Base-by-base conservation (phyloP, 164 flowering plant genomes). In the Cinnamomum chago region DNA sequence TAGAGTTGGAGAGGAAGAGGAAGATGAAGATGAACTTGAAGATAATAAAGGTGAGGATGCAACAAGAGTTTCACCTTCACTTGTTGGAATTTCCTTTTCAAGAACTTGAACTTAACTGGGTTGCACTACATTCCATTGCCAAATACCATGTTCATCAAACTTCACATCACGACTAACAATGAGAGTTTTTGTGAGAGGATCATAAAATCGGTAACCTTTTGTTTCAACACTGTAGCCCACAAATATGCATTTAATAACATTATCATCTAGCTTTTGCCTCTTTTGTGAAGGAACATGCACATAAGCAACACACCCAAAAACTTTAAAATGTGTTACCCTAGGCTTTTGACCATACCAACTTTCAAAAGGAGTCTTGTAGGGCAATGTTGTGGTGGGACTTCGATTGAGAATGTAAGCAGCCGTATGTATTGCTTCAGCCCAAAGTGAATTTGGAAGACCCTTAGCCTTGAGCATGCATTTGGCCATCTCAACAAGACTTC, bases 211-310 rank as follows among this genome's bases (percentile, higher is more conserved):
- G n/a, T 62, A 62, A 23, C 24, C 65, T 20, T 62, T 62, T 4
- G 65, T 20, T 62, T 62, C 24, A 62, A 62, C 28, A 62, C 24
- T 62, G 18, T 22, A 62, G 24, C 24, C 65, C 65, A 62, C 65
- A 62, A 62, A 62, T 62, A 62, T 62, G 65, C 65, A 20, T 62
- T 62, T 62, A 22, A 62, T 9, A 62, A 22, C n/a, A 62, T 62
- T 23, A 22, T 62, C 24, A 62, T 62, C 65, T 62, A 62, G 10
- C 24, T 23, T 62, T 62, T 62, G 65, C 65, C 65, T 62, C 9
- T 22, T 62, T 62, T 62, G 65, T 18, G 65, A 62, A 20, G 65
- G 24, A 62, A 62, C 24, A 62, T 62, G 65, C 11, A 62, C 65
- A 20, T 23, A 62, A 62, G 12, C 65, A 62, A 62, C 18, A 11